Percentiles rank a stretch among this genome's conserved stretches.
These are phyloP conservation scores for Bruguiera hainesii DNA, from an alignment of 441 rosid genomes.

Conservation along the genomic window DNA sequence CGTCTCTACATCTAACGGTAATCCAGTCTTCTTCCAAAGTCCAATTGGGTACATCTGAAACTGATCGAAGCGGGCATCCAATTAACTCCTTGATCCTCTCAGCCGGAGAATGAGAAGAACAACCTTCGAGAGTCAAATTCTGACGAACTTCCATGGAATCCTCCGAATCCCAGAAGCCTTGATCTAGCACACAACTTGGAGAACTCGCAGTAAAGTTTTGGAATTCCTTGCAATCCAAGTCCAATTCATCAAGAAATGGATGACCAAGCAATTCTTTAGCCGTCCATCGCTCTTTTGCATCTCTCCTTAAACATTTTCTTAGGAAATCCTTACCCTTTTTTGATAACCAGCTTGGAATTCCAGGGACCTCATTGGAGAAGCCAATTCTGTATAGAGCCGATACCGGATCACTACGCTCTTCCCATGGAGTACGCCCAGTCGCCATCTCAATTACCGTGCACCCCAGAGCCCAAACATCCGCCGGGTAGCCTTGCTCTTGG, in stretches of 20 bases:
- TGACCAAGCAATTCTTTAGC: constrained; percentile 61
- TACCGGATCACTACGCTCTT: constrained; percentile 50
- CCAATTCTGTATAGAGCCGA: constrained; percentile 72
- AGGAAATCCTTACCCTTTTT: constrained; percentile 59
- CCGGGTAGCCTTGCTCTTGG: constrained; percentile 62
- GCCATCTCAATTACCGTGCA: constrained; percentile 81
- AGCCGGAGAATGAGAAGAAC: constrained; percentile 24
- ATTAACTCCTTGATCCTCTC: constrained; percentile 50
- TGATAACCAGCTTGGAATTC: constrained; percentile 56
- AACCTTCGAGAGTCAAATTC: constrained; percentile 15
- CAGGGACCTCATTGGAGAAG: constrained; percentile 60
- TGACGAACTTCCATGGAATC: constrained; percentile 34
- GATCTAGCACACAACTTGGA: constrained; percentile 73
- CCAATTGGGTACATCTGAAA: constrained; percentile 34
- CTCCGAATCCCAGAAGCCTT: constrained; percentile 57
- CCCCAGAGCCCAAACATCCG: constrained; percentile 87
- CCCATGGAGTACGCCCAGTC: constrained; percentile 73
- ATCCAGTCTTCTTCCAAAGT: constrained; percentile 53
- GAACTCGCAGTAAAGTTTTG: constrained; percentile 32
- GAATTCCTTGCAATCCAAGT: constrained; percentile 5
- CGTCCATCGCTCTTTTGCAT: constrained; percentile 55
- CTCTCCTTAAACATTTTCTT: constrained; percentile 51
- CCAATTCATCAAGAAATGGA: constrained; percentile 49
- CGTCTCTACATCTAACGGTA: constrained; percentile 48
- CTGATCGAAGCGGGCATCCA: constrained; percentile 17